These are phyloP conservation scores for Huntiella abstrusa DNA, from an alignment of 2,329 filamentous ascomycete species.

Conservation along the genomic window DNA sequence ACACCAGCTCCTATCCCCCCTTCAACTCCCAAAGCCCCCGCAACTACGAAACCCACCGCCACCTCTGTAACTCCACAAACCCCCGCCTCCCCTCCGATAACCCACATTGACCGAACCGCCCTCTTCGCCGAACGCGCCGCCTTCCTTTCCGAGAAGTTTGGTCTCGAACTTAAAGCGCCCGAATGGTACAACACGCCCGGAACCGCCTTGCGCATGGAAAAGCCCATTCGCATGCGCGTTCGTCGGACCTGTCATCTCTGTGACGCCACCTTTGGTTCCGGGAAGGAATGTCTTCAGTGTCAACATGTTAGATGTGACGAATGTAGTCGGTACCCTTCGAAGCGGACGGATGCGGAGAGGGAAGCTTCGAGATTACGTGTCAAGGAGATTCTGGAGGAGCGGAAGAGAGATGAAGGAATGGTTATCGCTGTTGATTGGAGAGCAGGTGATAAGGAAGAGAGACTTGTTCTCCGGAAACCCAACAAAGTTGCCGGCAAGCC, in stretches of 20 bases:
- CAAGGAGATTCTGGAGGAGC: constrained; percentile 34
- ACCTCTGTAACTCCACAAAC: background rate
- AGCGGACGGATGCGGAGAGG: constrained; percentile 38
- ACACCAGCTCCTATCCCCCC: background rate
- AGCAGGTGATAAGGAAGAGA: constrained; percentile 21
- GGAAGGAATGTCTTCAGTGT: constrained; percentile 59
- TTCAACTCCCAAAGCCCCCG: background rate
- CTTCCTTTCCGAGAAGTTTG: constrained; percentile 35
- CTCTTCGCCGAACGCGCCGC: constrained; percentile 37
- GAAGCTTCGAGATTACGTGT: constrained; percentile 30
- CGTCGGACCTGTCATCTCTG: constrained; percentile 70
- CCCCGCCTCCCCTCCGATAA: constrained; percentile 1
- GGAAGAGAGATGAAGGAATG: constrained; percentile 27
- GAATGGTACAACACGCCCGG: constrained; percentile 34
- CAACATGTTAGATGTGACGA: constrained; percentile 64
- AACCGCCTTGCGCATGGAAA: constrained; percentile 46
- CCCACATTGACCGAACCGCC: constrained; percentile 21
- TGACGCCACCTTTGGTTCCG: constrained; percentile 50
- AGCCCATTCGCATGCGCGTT: constrained; percentile 59
- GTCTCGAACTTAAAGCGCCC: constrained; percentile 33
- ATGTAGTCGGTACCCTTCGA: constrained; percentile 56
- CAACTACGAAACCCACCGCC: background rate
- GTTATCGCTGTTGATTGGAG: constrained; percentile 25
- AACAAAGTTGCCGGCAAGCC: constrained; percentile 43
- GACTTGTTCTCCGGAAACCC: constrained; percentile 38